Conservation (phyloP, 768 basidiomycete genomes). For the Rhizopogon vesiculosus region DNA sequence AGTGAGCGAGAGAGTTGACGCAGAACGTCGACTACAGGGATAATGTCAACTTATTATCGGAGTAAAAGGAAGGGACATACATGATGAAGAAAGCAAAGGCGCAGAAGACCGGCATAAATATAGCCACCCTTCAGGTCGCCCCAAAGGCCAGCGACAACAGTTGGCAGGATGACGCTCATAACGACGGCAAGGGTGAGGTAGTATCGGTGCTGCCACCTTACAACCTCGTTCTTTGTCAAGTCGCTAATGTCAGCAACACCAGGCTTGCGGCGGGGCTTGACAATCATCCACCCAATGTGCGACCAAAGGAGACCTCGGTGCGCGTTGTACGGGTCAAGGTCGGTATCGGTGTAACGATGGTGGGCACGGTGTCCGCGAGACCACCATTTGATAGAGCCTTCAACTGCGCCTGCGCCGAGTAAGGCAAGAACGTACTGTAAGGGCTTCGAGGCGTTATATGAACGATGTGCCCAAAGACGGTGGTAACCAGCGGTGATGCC, state of each 20-base stretch:
- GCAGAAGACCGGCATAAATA: constrained; percentile 75
- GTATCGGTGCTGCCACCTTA: constrained; percentile 84
- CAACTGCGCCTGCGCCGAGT: constrained; percentile 86
- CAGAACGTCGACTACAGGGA: constrained; percentile 83
- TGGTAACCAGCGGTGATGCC: constrained; percentile 95
- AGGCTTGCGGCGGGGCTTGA: constrained; percentile 86
- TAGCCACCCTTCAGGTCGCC: constrained; percentile 84
- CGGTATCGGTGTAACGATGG: constrained; percentile 95
- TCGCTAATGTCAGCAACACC: constrained; percentile 91
- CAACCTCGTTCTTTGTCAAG: constrained; percentile 70
- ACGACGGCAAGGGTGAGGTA: constrained; percentile 66
- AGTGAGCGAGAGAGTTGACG: constrained; percentile 95
- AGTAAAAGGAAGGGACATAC: constrained; percentile 36
- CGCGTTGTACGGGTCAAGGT: constrained; percentile 93
- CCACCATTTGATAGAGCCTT: constrained; percentile 99
- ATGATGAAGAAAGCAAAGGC: constrained; percentile 85
- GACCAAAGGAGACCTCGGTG: constrained; percentile 85
- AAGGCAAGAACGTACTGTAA: constrained; percentile 83
- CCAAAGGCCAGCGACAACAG: constrained; percentile 74
- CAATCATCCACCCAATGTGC: constrained; percentile 89
- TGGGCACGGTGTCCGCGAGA: constrained; percentile 95
- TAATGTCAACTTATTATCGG: background rate
- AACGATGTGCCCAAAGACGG: constrained; percentile 93
- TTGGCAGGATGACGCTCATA: constrained; percentile 74
- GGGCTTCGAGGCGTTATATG: constrained; percentile 86